Evolutionary conservation across 2,329 filamentous ascomycete genomes (phyloP), one percentile per base, ranked within the genome.

Genomic region (Neofusicoccum kwambonambiense): DNA sequence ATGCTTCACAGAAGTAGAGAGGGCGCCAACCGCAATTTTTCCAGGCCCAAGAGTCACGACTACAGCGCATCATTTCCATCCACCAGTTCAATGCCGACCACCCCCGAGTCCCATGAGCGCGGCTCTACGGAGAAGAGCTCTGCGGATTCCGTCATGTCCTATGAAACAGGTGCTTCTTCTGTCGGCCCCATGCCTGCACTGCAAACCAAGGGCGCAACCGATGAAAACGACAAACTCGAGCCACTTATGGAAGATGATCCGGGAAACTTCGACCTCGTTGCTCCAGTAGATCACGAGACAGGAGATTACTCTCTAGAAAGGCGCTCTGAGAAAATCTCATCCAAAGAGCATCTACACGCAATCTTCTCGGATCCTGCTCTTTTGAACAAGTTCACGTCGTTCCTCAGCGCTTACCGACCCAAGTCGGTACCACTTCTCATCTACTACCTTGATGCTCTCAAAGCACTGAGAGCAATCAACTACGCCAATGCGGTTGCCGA

Each of bases 391-490:
- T 93, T 93, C 73, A 89, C 86, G 1, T 82, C 85, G 2, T 93
- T 90, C 69, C 79, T 93, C 2, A 84, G 84, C 65, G 75, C 80
- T 4, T 80, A 84, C 50, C 82, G 88, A 50, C 86, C 88, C 4
- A 78, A 83, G 19, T 91, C 89, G 0, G 80, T 91, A 2, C 85
- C 89, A 0, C 77, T 90, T 7, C 77, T 93, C 13, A 84, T 88
- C 31, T 91, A 92, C 78, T 92, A 92, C 68, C 81, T 92, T 1
- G 88, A 91, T 69, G 84, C 89, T 0, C 75, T 87, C 65, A 93
- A 93, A 72, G 89, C 90, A 0, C 75, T 91, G 12, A 86, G 87
- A 69, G 89, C 90, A 1, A 87, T 93, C 65, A 82, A 83, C 39
- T 92, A 92, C 70, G 85, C 89, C 19, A 91, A 93, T 73, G 85